Conservation (phyloP, 345 rosid genomes). For the Mallotus nudiflorus region DNA sequence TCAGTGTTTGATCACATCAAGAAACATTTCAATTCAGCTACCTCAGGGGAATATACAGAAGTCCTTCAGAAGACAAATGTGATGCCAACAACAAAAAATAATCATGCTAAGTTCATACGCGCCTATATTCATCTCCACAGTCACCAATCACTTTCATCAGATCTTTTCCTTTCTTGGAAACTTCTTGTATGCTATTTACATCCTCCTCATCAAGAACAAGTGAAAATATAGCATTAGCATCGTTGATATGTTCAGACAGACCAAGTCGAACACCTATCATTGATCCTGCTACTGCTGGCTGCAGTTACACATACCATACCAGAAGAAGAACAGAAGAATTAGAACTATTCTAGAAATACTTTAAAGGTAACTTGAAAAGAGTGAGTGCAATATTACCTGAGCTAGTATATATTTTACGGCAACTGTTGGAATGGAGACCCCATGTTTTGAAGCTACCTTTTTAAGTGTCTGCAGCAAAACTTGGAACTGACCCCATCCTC, state of each 20-base stretch:
- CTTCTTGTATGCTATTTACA: constrained; percentile 59
- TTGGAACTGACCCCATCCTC: constrained; percentile 95
- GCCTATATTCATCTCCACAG: constrained; percentile 91
- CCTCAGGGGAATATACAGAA: too few species aligned
- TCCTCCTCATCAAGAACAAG: constrained; percentile 80
- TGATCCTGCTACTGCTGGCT: constrained; percentile 92
- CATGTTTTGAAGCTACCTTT: constrained; percentile 68
- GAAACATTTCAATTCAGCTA: too few species aligned
- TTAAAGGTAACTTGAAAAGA: neutral
- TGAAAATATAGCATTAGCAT: constrained; percentile 68
- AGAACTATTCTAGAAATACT: neutral
- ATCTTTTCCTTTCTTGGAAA: constrained; percentile 61
- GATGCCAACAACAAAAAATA: too few species aligned
- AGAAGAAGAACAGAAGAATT: neutral
- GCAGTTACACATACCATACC: constrained; percentile 19
- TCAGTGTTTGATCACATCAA: too few species aligned
- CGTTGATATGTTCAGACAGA: constrained; percentile 72
- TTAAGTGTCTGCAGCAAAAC: constrained; percentile 67
- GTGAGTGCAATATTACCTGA: constrained; percentile 53
- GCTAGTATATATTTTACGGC: constrained; percentile 84
- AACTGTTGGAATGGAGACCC: constrained; percentile 81
- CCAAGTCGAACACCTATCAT: constrained; percentile 95
- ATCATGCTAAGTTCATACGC: constrained; percentile 31
- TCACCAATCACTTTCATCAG: constrained; percentile 85
- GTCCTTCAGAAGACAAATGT: too few species aligned